Evolutionary conservation across 768 basidiomycete genomes (phyloP), one percentile per base, ranked within the genome.

Genomic region (Lentinula raphanica): DNA sequence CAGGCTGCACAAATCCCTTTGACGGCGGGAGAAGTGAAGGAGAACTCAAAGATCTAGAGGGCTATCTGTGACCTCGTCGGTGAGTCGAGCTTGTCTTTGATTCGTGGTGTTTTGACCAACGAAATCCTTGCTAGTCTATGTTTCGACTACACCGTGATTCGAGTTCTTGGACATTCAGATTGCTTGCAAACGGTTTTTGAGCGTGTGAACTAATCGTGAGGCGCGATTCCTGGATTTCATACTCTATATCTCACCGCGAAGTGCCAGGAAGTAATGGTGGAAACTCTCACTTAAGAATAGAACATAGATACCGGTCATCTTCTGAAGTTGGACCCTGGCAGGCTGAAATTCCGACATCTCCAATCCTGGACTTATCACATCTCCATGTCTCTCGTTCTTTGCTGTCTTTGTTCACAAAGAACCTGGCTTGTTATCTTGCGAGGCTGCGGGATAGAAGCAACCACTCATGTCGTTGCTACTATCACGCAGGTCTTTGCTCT

Each of bases 371-470:
- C 21, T 23, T 36, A 36, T 25, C 32, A n/a, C n/a, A n/a, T 12
- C 13, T 5, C 23, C 28, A 23, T 25, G 19, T 23, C 36, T 27
- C n/a, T 36, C 54, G 39, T 44, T 19, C 25, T 21, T 13, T 8
- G 5, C 54, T 23, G 13, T 15, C 27, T 36, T 21, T 40, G 28
- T 13, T 32, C n/a, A 39, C 25, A 9, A 40, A 36, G 13, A 62
- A 56, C 58, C 82, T 82, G 80, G 73, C 79, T 49, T 76, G 80
- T 31, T 79, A 79, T 70, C 65, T 83, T 58, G n/a, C n/a, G n/a
- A n/a, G n/a, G n/a, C n/a, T n/a, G n/a, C n/a, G n/a, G n/a, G n/a
- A n/a, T n/a, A n/a, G n/a, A n/a, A n/a, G n/a, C n/a, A n/a, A n/a
- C n/a, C n/a, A n/a, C n/a, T n/a, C n/a, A n/a, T n/a, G n/a, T n/a